Percentiles rank a stretch among this genome's conserved stretches.
These are phyloP conservation scores for Pachyrhizus erosus DNA, from an alignment of 306 rosid species.

Conservation along the genomic window DNA sequence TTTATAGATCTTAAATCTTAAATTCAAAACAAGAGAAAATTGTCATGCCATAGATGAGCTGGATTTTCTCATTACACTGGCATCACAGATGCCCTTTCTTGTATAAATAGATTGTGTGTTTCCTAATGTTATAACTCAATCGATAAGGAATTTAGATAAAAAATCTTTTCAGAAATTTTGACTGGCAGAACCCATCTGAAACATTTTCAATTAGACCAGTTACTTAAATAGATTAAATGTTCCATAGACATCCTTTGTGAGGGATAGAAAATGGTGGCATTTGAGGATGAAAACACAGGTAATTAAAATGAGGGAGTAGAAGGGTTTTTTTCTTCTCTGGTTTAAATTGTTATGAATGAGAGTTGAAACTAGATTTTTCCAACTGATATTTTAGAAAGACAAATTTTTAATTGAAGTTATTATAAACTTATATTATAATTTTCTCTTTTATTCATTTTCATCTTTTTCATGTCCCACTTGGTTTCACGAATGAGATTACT, in stretches of 20 bases:
- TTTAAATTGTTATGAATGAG: slow-evolving; percentile 12
- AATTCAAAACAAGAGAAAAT: not conserved
- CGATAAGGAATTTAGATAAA: not conserved
- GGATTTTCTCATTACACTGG: not conserved
- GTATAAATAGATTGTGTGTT: not conserved
- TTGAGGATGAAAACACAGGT: not conserved
- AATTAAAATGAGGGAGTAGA: slow-evolving; percentile 3
- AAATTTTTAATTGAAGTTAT: not conserved
- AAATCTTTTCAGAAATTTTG: not conserved
- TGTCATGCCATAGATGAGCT: not conserved
- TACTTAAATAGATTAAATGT: slow-evolving; percentile 20
- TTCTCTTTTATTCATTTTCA: not conserved
- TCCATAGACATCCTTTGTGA: not conserved
- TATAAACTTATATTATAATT: not conserved
- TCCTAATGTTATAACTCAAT: not conserved
- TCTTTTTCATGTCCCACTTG: slow-evolving; percentile 6
- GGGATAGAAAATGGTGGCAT: not conserved
- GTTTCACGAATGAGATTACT: not conserved
- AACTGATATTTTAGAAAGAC: not conserved
- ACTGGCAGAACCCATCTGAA: not conserved
- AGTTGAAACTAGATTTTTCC: not conserved
- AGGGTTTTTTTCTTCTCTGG: not conserved
- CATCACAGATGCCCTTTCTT: not conserved
- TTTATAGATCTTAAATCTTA: not conserved
- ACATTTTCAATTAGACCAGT: not conserved